These are phyloP conservation scores for Candida gorgasii DNA, from an alignment of 805 yeast genomes.

Conservation along the genomic window DNA sequence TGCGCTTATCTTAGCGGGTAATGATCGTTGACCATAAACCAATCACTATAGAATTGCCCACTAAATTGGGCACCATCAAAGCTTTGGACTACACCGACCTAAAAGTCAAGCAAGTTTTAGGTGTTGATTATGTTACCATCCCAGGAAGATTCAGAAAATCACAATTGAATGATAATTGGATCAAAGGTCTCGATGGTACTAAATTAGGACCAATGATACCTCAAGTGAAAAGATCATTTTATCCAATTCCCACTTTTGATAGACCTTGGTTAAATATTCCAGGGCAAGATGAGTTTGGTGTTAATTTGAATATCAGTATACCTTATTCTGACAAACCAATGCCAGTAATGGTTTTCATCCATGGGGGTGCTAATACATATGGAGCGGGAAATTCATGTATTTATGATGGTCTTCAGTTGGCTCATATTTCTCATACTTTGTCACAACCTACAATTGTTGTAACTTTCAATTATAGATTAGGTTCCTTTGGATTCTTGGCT, in stretches of 20 bases:
- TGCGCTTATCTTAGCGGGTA: neutral
- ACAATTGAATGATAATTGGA: neutral
- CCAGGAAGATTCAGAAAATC: conserved; percentile 1
- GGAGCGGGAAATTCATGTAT: conserved; percentile 2
- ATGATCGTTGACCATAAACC: neutral
- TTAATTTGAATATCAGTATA: neutral
- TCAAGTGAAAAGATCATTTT: neutral
- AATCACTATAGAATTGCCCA: neutral
- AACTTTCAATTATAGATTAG: conserved; percentile 37
- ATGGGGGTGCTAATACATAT: conserved; percentile 8
- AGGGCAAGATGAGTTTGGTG: neutral
- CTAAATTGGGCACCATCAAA: neutral
- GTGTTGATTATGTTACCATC: neutral
- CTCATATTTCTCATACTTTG: conserved; percentile 10
- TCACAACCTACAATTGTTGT: conserved; percentile 30
- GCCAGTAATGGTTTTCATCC: conserved; percentile 9
- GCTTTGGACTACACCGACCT: neutral
- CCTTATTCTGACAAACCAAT: neutral
- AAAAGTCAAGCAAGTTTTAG: neutral
- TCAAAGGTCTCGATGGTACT: neutral
- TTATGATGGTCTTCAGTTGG: conserved; percentile 4
- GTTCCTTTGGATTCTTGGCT: conserved; percentile 34
- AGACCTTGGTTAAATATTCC: neutral
- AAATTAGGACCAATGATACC: neutral
- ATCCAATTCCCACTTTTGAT: neutral